phyloP scores from a whole-genome alignment of 768 basidiomycete species.

The Hysterangium stoloniferum region DNA sequence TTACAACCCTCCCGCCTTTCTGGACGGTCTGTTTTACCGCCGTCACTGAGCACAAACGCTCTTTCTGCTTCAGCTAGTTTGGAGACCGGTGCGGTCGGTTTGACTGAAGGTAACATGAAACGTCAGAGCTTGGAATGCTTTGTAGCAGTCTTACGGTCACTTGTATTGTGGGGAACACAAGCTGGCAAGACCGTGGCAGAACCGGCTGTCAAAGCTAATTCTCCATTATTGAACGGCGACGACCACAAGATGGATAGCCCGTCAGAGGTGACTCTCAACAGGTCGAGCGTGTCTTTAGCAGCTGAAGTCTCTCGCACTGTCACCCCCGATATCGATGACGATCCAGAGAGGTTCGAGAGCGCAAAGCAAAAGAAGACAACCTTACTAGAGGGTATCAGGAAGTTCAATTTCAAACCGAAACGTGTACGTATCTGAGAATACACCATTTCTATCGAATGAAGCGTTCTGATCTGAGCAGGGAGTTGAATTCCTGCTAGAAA shows the following conservation, averaged over 20 bases:
- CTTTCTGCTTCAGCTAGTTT: slow-evolving; percentile 58
- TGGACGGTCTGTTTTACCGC: slow-evolving; percentile 38
- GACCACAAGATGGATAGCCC: slow-evolving; percentile 39
- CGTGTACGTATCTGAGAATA: slow-evolving; percentile 42
- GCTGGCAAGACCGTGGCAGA: slow-evolving; percentile 32
- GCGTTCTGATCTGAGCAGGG: slow-evolving; percentile 53
- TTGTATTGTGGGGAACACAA: slow-evolving; percentile 83
- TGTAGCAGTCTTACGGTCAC: slow-evolving; percentile 77
- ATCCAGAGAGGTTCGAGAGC: slow-evolving; percentile 87
- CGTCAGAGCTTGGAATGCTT: slow-evolving; percentile 94
- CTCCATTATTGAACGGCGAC: slow-evolving; percentile 35
- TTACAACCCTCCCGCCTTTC: slow-evolving; percentile 43
- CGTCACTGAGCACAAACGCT: slow-evolving; percentile 59
- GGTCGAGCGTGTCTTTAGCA: slow-evolving; percentile 38
- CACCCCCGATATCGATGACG: slow-evolving; percentile 80
- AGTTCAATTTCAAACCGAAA: slow-evolving; percentile 99
- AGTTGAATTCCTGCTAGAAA: slow-evolving; percentile 78
- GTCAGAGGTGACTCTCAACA: slow-evolving; percentile 51
- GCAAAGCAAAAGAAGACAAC: slow-evolving; percentile 97
- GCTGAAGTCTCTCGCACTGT: slow-evolving; percentile 52
- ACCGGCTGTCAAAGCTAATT: slow-evolving; percentile 13
- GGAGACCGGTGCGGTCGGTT: slow-evolving; percentile 58
- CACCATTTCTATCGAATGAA: neutral
- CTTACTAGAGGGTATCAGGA: slow-evolving; percentile 88
- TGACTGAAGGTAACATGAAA: slow-evolving; percentile 78